phyloP scores from a whole-genome alignment of 345 rosid genomes.

The Citrus trifoliata region DNA sequence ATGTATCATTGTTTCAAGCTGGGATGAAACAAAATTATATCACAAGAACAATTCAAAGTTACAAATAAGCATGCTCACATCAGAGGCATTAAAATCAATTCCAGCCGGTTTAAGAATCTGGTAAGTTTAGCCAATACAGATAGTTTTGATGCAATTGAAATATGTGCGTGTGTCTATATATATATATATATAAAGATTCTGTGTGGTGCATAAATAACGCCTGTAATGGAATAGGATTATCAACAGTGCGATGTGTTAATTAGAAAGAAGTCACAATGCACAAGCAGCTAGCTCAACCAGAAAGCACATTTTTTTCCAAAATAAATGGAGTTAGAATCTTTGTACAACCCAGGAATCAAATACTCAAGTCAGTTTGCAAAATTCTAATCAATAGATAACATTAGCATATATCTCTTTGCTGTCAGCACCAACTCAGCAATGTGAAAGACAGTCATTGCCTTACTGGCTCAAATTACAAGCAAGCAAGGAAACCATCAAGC shows the following conservation, averaged over 20 bases:
- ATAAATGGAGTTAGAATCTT: background rate
- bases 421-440: background rate
- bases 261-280: background rate
- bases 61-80: background rate
- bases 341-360: slow-evolving; percentile 1
- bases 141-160: background rate
- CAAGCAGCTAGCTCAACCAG: background rate
- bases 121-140: background rate
- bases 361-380: background rate
- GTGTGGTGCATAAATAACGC: background rate
- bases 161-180: background rate
- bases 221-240: background rate
- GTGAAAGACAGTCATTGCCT: background rate
- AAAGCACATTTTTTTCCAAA: background rate
- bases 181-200: background rate
- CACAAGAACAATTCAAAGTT: background rate
- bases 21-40: background rate
- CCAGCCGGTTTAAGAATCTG: background rate
- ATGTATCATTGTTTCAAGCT: background rate
- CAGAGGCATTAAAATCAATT: background rate
- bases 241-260: background rate
- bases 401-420: background rate
- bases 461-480: background rate
- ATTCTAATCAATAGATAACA: background rate
- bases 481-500: background rate